Percentiles rank a stretch among this genome's conserved stretches.
Conservation (phyloP, 495 filamentous ascomycete species). For the Aspergillus nanangensis region DNA sequence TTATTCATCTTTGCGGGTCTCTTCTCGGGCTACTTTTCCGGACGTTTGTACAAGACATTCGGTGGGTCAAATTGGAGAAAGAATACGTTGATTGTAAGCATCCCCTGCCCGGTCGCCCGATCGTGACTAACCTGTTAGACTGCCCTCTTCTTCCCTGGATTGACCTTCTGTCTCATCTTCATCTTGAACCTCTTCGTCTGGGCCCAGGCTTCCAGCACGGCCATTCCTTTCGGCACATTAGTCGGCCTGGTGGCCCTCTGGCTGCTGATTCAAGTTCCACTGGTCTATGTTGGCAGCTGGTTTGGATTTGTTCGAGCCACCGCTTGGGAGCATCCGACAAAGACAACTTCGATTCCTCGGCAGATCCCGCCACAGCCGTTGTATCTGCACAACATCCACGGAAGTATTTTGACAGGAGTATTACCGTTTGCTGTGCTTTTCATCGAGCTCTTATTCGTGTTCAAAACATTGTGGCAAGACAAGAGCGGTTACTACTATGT, state of each 20-base stretch:
- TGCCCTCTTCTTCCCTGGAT: constrained; percentile 77
- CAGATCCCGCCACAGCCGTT: constrained; percentile 77
- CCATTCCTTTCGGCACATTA: constrained; percentile 83
- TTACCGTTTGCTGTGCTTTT: constrained; percentile 92
- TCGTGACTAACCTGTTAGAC: constrained; percentile 44
- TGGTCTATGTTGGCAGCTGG: constrained; percentile 85
- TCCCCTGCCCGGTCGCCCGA: not conserved
- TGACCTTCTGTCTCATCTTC: constrained; percentile 75
- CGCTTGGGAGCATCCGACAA: constrained; percentile 85
- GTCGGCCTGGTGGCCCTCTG: constrained; percentile 74
- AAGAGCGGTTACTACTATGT: constrained; percentile 95
- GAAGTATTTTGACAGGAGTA: constrained; percentile 70
- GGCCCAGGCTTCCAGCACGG: constrained; percentile 87
- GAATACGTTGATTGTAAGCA: constrained; percentile 65
- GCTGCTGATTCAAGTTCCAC: constrained; percentile 84
- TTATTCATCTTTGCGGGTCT: constrained; percentile 85
- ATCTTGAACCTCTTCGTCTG: constrained; percentile 91
- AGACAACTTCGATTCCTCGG: constrained; percentile 67
- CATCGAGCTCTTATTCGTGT: constrained; percentile 89
- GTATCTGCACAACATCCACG: constrained; percentile 63
- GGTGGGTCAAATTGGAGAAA: constrained; percentile 74
- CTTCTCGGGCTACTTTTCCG: constrained; percentile 92
- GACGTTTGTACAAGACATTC: constrained; percentile 81
- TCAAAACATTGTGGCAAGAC: constrained; percentile 87
- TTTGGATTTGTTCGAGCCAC: constrained; percentile 62